These are phyloP conservation scores for Mycena metata DNA, from an alignment of 768 basidiomycete species.

Conservation along the genomic window DNA sequence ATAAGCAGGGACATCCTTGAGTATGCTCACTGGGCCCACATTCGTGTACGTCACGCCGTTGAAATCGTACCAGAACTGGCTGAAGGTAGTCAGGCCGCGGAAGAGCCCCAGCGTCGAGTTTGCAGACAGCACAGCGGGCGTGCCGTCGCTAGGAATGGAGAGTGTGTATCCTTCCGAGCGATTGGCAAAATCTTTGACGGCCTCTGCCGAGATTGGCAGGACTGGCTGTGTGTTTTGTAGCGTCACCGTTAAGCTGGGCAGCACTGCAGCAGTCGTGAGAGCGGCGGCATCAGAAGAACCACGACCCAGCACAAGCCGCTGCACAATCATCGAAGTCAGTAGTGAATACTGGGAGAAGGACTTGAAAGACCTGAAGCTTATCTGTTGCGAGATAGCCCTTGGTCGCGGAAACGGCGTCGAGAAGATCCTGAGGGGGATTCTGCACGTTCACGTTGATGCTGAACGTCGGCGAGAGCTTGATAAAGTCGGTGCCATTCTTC, in stretches of 20 bases:
- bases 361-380: constrained; percentile 56
- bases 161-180: constrained; percentile 75
- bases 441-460: constrained; percentile 60
- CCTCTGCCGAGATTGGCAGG: constrained; percentile 65
- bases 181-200: constrained; percentile 61
- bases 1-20: constrained; percentile 73
- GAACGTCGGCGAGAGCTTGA: constrained; percentile 66
- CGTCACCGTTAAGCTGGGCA: constrained; percentile 60
- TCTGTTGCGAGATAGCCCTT: constrained; percentile 61
- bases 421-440: constrained; percentile 67
- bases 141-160: constrained; percentile 65
- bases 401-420: constrained; percentile 68
- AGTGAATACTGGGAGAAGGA: not conserved
- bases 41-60: constrained; percentile 63
- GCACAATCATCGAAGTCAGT: constrained; percentile 2
- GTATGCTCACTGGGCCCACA: constrained; percentile 69
- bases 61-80: constrained; percentile 74
- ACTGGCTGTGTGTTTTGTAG: constrained; percentile 50
- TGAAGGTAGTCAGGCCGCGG: constrained; percentile 83
- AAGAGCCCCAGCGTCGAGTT: constrained; percentile 77
- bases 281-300: constrained; percentile 60
- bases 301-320: constrained; percentile 69
- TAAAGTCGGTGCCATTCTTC: constrained; percentile 56
- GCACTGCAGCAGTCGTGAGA: constrained; percentile 54
- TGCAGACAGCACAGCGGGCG: constrained; percentile 66